A percentile compares a stretch with the other conserved stretches of the same genome.
phyloP scores from a whole-genome alignment of 306 rosid species.

The Hippophae rhamnoides region DNA sequence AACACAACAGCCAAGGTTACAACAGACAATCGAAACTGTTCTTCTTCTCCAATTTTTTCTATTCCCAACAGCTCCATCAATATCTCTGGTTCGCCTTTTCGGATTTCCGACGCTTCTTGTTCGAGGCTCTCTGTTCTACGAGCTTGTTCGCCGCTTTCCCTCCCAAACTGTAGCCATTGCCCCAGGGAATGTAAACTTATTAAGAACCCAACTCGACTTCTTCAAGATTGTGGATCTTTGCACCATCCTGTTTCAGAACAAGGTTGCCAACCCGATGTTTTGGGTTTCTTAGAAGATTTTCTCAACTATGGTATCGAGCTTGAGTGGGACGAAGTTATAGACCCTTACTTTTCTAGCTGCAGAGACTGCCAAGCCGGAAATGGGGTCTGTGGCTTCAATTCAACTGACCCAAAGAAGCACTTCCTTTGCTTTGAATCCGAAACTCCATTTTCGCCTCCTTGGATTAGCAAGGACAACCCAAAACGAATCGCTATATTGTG shows the following conservation, averaged over 20 bases:
- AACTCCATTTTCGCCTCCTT: conserved; percentile 32
- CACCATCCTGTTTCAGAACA: conserved; percentile 29
- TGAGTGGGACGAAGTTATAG: conserved; percentile 67
- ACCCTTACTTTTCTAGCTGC: conserved; percentile 52
- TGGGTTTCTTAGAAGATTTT: conserved; percentile 39
- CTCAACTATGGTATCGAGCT: conserved; percentile 44
- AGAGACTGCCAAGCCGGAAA: conserved; percentile 27
- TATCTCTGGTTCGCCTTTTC: conserved; percentile 57
- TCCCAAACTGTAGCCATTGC: conserved; percentile 57
- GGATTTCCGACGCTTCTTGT: conserved; percentile 47
- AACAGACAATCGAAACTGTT: conserved; percentile 14
- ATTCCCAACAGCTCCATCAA: conserved; percentile 47
- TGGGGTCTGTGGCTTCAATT: conserved; percentile 72
- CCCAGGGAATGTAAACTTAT: conserved; percentile 70
- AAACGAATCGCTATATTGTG: conserved; percentile 27
- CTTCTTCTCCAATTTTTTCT: conserved; percentile 18
- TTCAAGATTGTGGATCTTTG: conserved; percentile 39
- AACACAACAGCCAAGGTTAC: neutral
- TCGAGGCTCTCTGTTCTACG: conserved; percentile 50
- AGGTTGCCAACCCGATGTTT: conserved; percentile 54
- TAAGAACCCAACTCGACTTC: conserved; percentile 42
- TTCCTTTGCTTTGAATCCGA: conserved; percentile 44
- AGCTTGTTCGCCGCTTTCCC: conserved; percentile 51
- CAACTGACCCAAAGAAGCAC: conserved; percentile 36
- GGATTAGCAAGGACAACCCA: conserved; percentile 34